These are phyloP conservation scores for Trichoderma sp. DNA, from an alignment of 2,329 filamentous ascomycete genomes.

Conservation along the genomic window DNA sequence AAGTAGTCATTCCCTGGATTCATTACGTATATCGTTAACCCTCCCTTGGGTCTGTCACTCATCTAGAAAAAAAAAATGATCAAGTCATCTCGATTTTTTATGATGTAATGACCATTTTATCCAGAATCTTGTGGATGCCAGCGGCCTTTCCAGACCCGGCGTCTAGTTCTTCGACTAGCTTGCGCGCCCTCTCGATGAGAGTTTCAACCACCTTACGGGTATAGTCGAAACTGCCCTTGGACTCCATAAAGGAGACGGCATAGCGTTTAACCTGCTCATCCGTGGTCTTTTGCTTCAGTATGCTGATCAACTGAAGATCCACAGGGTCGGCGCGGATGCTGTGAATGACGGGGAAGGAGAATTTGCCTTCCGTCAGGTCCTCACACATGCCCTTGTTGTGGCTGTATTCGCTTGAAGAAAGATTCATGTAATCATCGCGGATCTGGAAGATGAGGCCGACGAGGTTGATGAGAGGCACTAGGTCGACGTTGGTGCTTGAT, in stretches of 20 bases:
- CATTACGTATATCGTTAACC: not conserved
- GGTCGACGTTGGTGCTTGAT: constrained; percentile 62
- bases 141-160: constrained; percentile 58
- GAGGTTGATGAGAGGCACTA: constrained; percentile 81
- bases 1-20: not conserved
- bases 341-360: constrained; percentile 94
- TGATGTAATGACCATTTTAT: constrained; percentile 59
- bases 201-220: constrained; percentile 69
- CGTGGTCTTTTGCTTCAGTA: constrained; percentile 84
- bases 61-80: too few relatives aligned
- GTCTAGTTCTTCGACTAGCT: constrained; percentile 67
- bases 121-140: constrained; percentile 68
- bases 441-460: constrained; percentile 89
- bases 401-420: constrained; percentile 74
- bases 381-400: constrained; percentile 93
- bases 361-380: constrained; percentile 95
- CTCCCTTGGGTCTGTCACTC: not conserved
- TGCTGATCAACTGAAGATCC: constrained; percentile 84
- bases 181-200: constrained; percentile 65
- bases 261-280: constrained; percentile 90
- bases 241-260: constrained; percentile 88
- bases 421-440: constrained; percentile 91
- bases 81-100: not conserved
- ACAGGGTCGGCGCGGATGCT: constrained; percentile 76
- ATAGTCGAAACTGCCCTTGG: constrained; percentile 87